Evolutionary conservation across 257 asterid species (phyloP).

Genomic region (Lycium ferocissimum): DNA sequence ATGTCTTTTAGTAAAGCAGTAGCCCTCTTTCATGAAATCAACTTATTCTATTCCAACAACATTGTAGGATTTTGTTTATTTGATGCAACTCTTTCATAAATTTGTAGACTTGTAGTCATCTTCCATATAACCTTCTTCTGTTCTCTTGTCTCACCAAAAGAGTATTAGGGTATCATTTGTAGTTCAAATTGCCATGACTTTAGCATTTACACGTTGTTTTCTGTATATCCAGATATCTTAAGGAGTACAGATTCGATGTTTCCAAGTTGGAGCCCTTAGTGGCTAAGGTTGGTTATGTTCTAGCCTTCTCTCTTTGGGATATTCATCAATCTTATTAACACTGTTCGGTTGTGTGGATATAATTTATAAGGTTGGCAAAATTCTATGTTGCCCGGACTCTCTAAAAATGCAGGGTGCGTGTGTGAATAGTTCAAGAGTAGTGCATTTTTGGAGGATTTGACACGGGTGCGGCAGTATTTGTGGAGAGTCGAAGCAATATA

Average conservation of each 20-base stretch:
- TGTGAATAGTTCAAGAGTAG: no score
- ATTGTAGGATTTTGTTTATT: not conserved
- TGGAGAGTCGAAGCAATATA: no score
- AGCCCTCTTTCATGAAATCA: not conserved
- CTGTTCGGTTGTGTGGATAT: no score
- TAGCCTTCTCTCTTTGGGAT: not conserved
- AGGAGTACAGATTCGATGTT: conserved; percentile 78
- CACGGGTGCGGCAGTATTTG: no score
- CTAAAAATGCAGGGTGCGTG: no score
- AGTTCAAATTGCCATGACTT: not conserved
- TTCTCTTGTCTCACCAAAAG: not conserved
- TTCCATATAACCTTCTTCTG: not conserved
- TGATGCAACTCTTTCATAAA: not conserved
- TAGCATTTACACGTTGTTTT: not conserved
- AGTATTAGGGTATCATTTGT: not conserved
- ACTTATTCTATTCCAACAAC: not conserved
- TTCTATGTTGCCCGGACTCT: no score
- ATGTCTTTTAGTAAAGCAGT: not conserved
- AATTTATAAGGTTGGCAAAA: no score
- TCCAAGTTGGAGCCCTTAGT: conserved; percentile 59
- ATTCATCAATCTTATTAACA: not conserved
- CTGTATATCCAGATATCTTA: conserved; percentile 55
- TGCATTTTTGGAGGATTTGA: no score
- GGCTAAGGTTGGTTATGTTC: conserved; percentile 53
- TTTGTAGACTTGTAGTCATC: not conserved